Conservation (phyloP, 2,329 filamentous ascomycete genomes). For the Alternaria sp. region DNA sequence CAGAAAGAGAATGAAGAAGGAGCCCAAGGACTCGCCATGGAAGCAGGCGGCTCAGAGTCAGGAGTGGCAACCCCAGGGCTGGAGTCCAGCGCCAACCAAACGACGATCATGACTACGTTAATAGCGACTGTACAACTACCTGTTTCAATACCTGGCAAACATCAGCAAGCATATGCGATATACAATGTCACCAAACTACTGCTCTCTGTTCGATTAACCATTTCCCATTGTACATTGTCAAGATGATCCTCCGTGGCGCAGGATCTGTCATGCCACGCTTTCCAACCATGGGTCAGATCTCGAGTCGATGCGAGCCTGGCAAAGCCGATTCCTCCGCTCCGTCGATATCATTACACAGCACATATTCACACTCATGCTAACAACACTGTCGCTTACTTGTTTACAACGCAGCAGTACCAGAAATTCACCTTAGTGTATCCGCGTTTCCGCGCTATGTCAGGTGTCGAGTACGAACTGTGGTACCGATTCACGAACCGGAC, state of each 20-base stretch:
- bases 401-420: neutral
- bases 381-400: neutral
- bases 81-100: constrained; percentile 51
- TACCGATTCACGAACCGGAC: neutral
- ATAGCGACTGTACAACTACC: neutral
- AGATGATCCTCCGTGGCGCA: neutral
- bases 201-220: neutral
- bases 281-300: neutral
- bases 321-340: neutral
- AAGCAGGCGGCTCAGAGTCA: constrained; percentile 48
- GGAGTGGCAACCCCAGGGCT: constrained; percentile 56
- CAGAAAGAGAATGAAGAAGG: constrained; percentile 30
- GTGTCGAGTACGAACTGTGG: neutral
- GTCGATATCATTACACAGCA: neutral
- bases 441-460: neutral
- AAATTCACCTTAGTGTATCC: neutral
- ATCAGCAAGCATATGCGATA: neutral
- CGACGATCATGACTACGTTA: constrained; percentile 28
- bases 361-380: neutral
- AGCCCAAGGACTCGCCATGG: constrained; percentile 50
- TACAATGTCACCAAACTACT: neutral
- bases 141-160: neutral
- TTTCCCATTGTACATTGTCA: neutral
- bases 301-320: neutral
- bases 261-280: neutral